Percentiles rank a stretch among this genome's conserved stretches.
Conservation (phyloP, 2,329 filamentous ascomycete species). For the Lasiodiplodia sp. region DNA sequence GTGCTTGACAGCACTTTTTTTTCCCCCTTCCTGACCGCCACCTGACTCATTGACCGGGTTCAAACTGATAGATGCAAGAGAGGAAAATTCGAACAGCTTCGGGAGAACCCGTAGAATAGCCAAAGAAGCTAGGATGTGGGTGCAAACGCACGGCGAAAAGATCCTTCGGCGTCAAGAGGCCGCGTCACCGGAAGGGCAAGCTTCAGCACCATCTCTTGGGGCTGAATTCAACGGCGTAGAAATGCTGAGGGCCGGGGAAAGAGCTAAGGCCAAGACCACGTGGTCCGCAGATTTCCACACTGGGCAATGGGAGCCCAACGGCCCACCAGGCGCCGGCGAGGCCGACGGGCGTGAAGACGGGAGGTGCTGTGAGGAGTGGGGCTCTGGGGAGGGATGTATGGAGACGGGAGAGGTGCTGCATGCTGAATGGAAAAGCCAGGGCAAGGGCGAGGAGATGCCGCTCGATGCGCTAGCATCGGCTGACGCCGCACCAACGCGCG, state of each 20-base stretch:
- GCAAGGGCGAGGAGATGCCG: not conserved
- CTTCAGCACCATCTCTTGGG: not conserved
- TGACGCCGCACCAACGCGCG: not conserved
- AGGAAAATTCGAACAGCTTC: not conserved
- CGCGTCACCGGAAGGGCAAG: not conserved
- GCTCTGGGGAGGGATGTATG: not conserved
- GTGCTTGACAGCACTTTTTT: not conserved
- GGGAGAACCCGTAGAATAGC: not conserved
- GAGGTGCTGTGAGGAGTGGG: slow-evolving; percentile 5
- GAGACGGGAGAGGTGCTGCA: not conserved
- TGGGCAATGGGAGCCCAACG: not conserved
- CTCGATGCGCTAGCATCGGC: slow-evolving; percentile 2
- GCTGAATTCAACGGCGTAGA: not conserved
- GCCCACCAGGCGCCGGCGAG: slow-evolving; percentile 17
- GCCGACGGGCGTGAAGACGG: not conserved
- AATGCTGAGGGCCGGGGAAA: not conserved
- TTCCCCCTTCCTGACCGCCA: not conserved
- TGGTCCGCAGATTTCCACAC: not conserved
- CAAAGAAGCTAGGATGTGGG: not conserved
- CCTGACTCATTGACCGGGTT: not conserved
- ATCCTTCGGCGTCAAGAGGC: not conserved
- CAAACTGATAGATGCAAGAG: not conserved
- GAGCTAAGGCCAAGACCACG: slow-evolving; percentile 2
- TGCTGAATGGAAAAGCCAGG: not conserved
- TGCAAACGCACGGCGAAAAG: not conserved